Evolutionary conservation across 2,329 filamentous ascomycete species (phyloP).

Genomic region (Ascochyta clinopodiicola): DNA sequence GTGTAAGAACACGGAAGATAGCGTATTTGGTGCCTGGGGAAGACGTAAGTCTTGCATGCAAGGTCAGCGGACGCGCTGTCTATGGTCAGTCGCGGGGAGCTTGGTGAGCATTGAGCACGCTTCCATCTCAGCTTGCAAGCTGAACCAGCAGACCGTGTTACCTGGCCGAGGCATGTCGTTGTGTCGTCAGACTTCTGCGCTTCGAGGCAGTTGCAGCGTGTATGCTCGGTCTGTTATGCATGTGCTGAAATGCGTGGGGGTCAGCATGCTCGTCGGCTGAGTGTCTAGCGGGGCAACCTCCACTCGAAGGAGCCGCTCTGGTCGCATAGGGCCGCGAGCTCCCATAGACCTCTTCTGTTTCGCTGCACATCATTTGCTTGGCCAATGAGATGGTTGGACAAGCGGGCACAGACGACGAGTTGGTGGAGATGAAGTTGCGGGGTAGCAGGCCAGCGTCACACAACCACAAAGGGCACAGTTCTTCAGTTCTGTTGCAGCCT

Average conservation of each 20-base stretch:
- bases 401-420: constrained; percentile 17
- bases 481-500: background rate
- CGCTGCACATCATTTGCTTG: constrained; percentile 16
- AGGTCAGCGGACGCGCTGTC: background rate
- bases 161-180: constrained; percentile 6
- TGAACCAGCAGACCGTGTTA: background rate
- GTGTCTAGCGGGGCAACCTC: background rate
- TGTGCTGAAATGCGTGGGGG: constrained; percentile 19
- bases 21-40: background rate
- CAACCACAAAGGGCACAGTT: constrained; percentile 10
- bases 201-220: background rate
- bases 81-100: background rate
- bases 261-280: background rate
- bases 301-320: constrained; percentile 3
- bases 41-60: background rate
- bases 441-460: constrained; percentile 26
- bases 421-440: constrained; percentile 24
- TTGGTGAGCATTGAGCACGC: constrained; percentile 7
- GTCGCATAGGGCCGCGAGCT: constrained; percentile 7
- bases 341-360: constrained; percentile 2
- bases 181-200: constrained; percentile 17
- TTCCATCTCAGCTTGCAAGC: background rate
- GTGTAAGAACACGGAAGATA: background rate
- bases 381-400: constrained; percentile 8
- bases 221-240: background rate